Conservation (phyloP, 495 filamentous ascomycete species). For the Patellaria atrata region DNA sequence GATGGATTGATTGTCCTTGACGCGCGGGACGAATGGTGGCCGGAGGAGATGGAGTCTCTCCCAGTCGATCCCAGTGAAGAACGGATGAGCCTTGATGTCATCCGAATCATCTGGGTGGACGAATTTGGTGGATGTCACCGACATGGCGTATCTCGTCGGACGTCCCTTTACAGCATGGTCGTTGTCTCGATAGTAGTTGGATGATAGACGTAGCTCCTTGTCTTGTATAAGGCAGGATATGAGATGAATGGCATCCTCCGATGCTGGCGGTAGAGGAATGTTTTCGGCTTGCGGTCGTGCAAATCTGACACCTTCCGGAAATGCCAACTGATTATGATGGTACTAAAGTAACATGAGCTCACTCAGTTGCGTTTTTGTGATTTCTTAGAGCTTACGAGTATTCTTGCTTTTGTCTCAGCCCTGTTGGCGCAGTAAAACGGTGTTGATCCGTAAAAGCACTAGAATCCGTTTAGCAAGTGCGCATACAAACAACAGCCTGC, state of each 20-base stretch:
- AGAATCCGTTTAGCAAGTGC: background rate
- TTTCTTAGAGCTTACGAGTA: constrained; percentile 50
- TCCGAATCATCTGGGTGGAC: constrained; percentile 48
- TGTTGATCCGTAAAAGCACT: constrained; percentile 81
- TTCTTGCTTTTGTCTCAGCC: constrained; percentile 66
- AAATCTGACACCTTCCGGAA: constrained; percentile 32
- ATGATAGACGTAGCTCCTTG: constrained; percentile 60
- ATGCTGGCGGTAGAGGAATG: constrained; percentile 39
- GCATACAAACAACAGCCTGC: background rate
- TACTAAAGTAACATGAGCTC: too few species aligned
- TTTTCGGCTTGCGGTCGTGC: constrained; percentile 29
- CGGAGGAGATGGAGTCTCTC: constrained; percentile 37
- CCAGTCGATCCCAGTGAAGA: constrained; percentile 30
- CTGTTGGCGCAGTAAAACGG: constrained; percentile 74
- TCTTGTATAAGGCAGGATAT: constrained; percentile 64
- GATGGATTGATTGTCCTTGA: constrained; percentile 51
- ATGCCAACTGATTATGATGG: too few species aligned
- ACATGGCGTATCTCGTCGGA: constrained; percentile 5
- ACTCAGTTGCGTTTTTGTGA: too few species aligned
- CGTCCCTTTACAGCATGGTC: constrained; percentile 31
- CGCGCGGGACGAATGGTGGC: constrained; percentile 65
- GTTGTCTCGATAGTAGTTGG: constrained; percentile 51
- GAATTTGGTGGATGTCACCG: constrained; percentile 33
- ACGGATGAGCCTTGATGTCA: constrained; percentile 32
- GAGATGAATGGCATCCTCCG: constrained; percentile 51